These are phyloP conservation scores for Corniculantispora saksenae DNA, from an alignment of 2,329 filamentous ascomycete genomes.

Conservation along the genomic window DNA sequence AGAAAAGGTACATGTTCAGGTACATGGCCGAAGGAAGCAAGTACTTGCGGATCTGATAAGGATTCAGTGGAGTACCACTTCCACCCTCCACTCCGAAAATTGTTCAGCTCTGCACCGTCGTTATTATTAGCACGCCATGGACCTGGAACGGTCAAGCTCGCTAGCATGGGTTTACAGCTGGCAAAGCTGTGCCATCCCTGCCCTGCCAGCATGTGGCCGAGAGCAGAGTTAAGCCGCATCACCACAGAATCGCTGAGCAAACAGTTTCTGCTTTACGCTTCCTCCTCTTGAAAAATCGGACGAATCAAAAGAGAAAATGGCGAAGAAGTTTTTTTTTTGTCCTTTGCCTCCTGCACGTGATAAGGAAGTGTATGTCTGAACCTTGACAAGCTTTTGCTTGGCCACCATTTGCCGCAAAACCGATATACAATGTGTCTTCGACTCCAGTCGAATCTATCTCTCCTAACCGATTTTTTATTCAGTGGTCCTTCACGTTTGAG, in stretches of 20 bases:
- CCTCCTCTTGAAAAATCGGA: not conserved
- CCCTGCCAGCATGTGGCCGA: not conserved
- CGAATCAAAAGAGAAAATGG: not conserved
- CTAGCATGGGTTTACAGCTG: not conserved
- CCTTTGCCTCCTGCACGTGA: not conserved
- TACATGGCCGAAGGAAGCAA: conserved; percentile 11
- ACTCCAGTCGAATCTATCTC: conserved; percentile 9
- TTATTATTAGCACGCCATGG: not conserved
- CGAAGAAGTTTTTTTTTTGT: not conserved
- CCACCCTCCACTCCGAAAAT: not conserved
- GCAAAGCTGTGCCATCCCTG: not conserved
- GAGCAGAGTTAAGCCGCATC: not conserved
- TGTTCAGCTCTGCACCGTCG: not conserved
- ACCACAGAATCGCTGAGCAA: not conserved
- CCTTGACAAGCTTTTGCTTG: not conserved
- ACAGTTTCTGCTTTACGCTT: not conserved
- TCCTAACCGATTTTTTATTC: not conserved
- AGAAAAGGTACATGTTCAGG: conserved; percentile 5
- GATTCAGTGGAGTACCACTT: conserved; percentile 1
- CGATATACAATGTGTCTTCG: not conserved
- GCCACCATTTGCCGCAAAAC: not conserved
- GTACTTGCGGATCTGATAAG: conserved; percentile 17
- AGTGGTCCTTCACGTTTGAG: not conserved
- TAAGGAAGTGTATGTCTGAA: too few species aligned
- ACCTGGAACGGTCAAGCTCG: not conserved